A percentile compares a stretch with the other conserved stretches of the same genome.
These are phyloP conservation scores for Apiospora aurea DNA, from an alignment of 2,329 filamentous ascomycete species.

Conservation along the genomic window DNA sequence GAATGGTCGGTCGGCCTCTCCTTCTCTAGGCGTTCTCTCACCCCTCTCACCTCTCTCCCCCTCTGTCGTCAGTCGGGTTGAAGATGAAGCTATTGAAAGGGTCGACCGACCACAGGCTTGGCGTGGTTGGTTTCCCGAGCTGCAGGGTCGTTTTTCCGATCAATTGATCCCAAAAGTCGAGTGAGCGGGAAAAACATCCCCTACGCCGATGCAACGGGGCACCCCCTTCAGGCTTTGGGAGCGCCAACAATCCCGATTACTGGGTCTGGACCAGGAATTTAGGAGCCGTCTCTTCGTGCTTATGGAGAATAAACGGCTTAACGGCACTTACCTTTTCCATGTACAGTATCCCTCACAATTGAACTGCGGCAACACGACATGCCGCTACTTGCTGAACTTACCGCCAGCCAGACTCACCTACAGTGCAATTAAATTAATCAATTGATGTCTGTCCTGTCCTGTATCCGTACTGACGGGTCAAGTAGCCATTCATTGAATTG, in stretches of 20 bases:
- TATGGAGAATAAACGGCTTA: conserved; percentile 22
- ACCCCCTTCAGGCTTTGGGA: neutral
- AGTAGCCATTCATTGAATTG: neutral
- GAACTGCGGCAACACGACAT: too few species aligned
- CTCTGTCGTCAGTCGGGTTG: neutral
- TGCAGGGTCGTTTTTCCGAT: neutral
- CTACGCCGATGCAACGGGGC: conserved; percentile 19
- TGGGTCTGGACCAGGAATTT: conserved; percentile 8
- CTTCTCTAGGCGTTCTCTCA: neutral
- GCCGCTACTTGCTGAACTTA: neutral
- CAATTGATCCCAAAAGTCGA: neutral
- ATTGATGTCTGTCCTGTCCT: neutral
- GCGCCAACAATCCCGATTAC: conserved; percentile 14
- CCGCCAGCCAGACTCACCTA: neutral
- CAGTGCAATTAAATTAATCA: neutral
- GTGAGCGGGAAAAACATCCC: conserved; percentile 16
- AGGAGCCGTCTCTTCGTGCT: conserved; percentile 7
- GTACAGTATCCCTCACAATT: neutral
- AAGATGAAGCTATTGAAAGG: conserved; percentile 5
- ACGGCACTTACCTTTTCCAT: conserved; percentile 1
- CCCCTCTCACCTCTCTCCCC: neutral
- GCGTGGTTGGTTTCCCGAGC: conserved; percentile 6
- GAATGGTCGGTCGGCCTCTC: neutral
- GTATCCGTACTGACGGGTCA: neutral
- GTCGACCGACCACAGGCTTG: conserved; percentile 8